Conservation (phyloP, 495 filamentous ascomycete species). For the Hypoxylon fragiforme region DNA sequence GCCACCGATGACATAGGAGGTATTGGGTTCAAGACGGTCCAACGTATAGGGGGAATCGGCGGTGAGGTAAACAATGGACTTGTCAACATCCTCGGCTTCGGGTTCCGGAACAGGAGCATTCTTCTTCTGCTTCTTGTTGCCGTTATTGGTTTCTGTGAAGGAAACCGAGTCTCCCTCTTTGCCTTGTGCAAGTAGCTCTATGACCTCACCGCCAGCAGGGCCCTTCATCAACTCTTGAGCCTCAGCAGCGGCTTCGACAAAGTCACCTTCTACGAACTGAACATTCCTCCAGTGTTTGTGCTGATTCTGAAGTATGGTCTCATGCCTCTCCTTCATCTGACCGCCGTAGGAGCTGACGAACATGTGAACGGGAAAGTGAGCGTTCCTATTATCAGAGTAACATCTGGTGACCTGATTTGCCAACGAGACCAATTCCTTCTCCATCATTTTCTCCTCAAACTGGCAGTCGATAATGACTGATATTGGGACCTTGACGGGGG, state of each 20-base stretch:
- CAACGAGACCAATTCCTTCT: conserved; percentile 80
- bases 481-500: conserved; percentile 63
- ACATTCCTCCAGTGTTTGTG: conserved; percentile 81
- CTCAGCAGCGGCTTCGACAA: conserved; percentile 61
- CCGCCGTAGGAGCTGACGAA: conserved; percentile 76
- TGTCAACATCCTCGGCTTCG: conserved; percentile 43
- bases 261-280: conserved; percentile 69
- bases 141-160: background rate
- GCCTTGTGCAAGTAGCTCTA: conserved; percentile 55
- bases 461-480: conserved; percentile 86
- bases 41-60: conserved; percentile 84
- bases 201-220: conserved; percentile 54
- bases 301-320: conserved; percentile 66
- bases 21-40: conserved; percentile 76
- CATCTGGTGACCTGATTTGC: conserved; percentile 78
- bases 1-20: conserved; percentile 90
- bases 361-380: conserved; percentile 67
- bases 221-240: conserved; percentile 64
- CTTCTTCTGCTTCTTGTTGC: conserved; percentile 22
- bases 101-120: conserved; percentile 29
- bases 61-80: conserved; percentile 76
- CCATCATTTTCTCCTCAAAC: conserved; percentile 86
- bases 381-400: conserved; percentile 82
- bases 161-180: conserved; percentile 40
- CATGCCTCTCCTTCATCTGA: conserved; percentile 74